Conservation (phyloP, 2,329 filamentous ascomycete species). For the Pyrenophora graminea region DNA sequence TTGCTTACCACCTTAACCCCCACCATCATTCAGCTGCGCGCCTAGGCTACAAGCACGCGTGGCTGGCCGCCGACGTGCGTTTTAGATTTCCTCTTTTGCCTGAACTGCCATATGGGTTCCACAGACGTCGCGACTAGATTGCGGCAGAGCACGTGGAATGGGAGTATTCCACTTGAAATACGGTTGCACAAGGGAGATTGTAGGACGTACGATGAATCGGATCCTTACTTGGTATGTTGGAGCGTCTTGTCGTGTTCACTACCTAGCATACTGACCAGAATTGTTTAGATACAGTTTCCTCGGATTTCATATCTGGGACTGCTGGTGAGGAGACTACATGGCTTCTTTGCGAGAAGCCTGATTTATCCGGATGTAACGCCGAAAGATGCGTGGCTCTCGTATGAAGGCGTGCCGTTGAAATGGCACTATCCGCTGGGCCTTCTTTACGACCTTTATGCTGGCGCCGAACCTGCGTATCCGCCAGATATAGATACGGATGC, state of each 20-base stretch:
- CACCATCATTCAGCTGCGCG: slow-evolving; percentile 11
- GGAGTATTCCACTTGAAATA: slow-evolving; percentile 64
- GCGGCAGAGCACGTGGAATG: slow-evolving; percentile 61
- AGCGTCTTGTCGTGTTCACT: background rate
- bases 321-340: slow-evolving; percentile 64
- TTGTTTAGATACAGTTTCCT: slow-evolving; percentile 60
- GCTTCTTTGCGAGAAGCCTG: slow-evolving; percentile 63
- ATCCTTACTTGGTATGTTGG: slow-evolving; percentile 62
- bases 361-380: slow-evolving; percentile 61
- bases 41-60: slow-evolving; percentile 18
- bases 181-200: slow-evolving; percentile 63
- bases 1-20: slow-evolving; percentile 3
- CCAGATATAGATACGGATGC: slow-evolving; percentile 12
- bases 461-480: slow-evolving; percentile 53
- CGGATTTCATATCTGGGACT: slow-evolving; percentile 72
- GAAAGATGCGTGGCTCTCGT: slow-evolving; percentile 66
- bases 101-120: slow-evolving; percentile 18
- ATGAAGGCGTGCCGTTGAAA: slow-evolving; percentile 70
- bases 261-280: background rate
- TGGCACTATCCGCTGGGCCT: slow-evolving; percentile 74
- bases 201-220: slow-evolving; percentile 62
- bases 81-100: background rate
- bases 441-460: slow-evolving; percentile 70
- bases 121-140: slow-evolving; percentile 46
- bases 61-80: slow-evolving; percentile 11